Evolutionary conservation across 1,284 basidiomycete species (phyloP).

Genomic region (Hypsizygus ulmarius): DNA sequence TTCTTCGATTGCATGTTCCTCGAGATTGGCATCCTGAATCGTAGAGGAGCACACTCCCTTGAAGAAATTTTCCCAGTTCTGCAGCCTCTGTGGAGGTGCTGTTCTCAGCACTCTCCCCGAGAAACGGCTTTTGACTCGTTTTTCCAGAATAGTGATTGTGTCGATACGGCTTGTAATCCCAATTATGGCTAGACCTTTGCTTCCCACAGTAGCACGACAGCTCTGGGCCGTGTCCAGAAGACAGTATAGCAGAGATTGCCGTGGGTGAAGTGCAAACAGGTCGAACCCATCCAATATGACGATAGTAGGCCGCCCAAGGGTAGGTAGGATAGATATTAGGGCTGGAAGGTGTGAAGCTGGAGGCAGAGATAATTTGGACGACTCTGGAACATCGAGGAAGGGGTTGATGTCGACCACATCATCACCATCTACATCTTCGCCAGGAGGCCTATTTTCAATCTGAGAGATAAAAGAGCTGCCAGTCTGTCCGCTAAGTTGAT

Average conservation of each 20-base stretch:
- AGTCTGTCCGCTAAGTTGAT: slow-evolving; percentile 73
- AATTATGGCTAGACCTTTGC: slow-evolving; percentile 76
- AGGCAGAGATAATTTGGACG: slow-evolving; percentile 39
- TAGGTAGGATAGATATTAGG: slow-evolving; percentile 75
- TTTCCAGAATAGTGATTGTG: slow-evolving; percentile 87
- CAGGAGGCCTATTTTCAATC: slow-evolving; percentile 25
- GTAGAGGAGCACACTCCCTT: slow-evolving; percentile 41
- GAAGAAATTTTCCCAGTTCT: slow-evolving; percentile 52
- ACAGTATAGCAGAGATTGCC: slow-evolving; percentile 87
- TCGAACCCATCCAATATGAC: slow-evolving; percentile 90
- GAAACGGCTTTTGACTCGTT: slow-evolving; percentile 93
- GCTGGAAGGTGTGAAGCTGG: slow-evolving; percentile 79
- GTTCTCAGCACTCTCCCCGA: slow-evolving; percentile 86
- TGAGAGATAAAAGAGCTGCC: slow-evolving; percentile 50
- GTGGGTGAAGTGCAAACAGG: slow-evolving; percentile 83
- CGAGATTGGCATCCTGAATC: slow-evolving; percentile 21
- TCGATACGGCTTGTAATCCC: slow-evolving; percentile 84
- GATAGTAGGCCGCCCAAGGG: slow-evolving; percentile 75
- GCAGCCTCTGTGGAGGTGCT: slow-evolving; percentile 50
- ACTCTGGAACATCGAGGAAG: slow-evolving; percentile 32
- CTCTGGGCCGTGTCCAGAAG: slow-evolving; percentile 81
- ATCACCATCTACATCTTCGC: slow-evolving; percentile 24
- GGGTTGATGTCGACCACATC: slow-evolving; percentile 35
- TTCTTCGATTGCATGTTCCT: slow-evolving; percentile 29
- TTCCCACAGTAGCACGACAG: slow-evolving; percentile 52